These are phyloP conservation scores for Avena insularis DNA, from an alignment of 176 grass and related monocot species.

Conservation along the genomic window DNA sequence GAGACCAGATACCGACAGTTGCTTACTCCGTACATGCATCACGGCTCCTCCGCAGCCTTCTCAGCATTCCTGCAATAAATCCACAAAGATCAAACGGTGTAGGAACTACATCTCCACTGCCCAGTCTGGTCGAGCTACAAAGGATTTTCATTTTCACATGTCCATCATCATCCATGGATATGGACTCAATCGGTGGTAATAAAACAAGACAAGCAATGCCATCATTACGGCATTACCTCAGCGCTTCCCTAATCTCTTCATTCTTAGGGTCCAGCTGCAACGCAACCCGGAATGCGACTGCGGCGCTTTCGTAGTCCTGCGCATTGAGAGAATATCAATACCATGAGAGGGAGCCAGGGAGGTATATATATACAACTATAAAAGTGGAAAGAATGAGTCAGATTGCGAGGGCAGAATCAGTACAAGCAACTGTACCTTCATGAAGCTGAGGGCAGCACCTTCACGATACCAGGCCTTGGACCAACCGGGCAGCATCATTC, in stretches of 20 bases:
- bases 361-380: neutral
- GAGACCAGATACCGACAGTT: neutral
- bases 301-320: neutral
- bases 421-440: constrained; percentile 13
- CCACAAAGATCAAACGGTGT: neutral
- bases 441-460: constrained; percentile 14
- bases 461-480: constrained; percentile 24
- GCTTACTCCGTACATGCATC: neutral
- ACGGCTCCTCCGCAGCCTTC: neutral
- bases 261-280: neutral
- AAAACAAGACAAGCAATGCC: neutral
- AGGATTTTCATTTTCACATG: neutral
- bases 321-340: neutral
- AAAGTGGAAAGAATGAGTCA: neutral
- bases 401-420: neutral
- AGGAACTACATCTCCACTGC: neutral
- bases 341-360: neutral
- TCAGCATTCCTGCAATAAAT: neutral
- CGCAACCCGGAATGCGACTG: neutral
- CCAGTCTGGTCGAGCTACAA: neutral
- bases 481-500: neutral
- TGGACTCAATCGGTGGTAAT: neutral
- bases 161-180: neutral
- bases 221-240: neutral
- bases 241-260: constrained; percentile 18